These are phyloP conservation scores for Anaeramoeba ignava DNA, from an alignment of 78 protist genomes.

Conservation along the genomic window DNA sequence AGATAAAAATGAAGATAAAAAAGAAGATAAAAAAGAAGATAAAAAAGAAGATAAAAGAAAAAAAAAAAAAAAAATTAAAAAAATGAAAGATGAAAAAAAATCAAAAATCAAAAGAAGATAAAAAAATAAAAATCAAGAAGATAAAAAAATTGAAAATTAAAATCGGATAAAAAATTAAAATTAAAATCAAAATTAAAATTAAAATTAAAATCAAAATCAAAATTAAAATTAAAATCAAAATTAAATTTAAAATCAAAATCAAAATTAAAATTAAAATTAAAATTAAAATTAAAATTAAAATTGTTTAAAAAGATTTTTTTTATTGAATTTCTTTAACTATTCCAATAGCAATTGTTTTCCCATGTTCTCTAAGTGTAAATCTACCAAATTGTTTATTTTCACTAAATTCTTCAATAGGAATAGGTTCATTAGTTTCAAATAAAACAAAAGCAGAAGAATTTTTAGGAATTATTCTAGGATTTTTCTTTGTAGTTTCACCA, in stretches of 20 bases:
- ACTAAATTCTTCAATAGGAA: not conserved
- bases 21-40: not conserved
- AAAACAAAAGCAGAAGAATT: not conserved
- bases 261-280: too few relatives aligned
- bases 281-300: too few relatives aligned
- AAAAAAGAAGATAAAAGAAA: not conserved
- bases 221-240: too few relatives aligned
- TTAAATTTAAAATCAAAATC: too few relatives aligned
- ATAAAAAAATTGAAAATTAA: not conserved
- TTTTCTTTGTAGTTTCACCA: not conserved
- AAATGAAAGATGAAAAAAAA: not conserved
- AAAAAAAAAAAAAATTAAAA: not conserved
- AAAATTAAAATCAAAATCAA: too few relatives aligned
- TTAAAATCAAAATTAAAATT: too few relatives aligned
- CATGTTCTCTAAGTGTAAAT: not conserved
- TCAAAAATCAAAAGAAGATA: not conserved
- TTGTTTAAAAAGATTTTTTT: not conserved
- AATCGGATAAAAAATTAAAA: not conserved
- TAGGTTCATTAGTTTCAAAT: not conserved
- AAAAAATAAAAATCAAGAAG: not conserved
- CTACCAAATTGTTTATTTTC: not conserved
- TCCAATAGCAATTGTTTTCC: not conserved
- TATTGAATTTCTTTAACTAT: not conserved
- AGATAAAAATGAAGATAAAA: not conserved
- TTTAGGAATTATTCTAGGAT: not conserved